phyloP scores from a whole-genome alignment of 768 basidiomycete species.

The Tulasnella calospora region DNA sequence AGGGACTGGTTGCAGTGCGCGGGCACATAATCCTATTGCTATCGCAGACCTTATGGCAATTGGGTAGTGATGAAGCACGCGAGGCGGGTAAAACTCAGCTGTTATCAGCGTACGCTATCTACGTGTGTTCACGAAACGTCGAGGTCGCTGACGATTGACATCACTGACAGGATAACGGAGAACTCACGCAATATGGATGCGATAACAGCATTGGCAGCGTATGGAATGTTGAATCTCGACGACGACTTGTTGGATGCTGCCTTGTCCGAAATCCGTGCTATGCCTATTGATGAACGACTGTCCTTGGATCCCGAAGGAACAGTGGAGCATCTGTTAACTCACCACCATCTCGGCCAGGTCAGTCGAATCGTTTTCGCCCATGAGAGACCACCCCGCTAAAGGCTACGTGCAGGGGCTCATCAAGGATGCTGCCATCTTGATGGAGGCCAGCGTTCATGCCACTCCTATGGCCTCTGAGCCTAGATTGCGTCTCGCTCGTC shows the following conservation, averaged over 20 bases:
- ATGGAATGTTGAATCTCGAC: conserved; percentile 70
- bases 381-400: not conserved
- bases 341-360: conserved; percentile 72
- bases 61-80: conserved; percentile 65
- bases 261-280: conserved; percentile 67
- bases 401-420: not conserved
- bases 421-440: not conserved
- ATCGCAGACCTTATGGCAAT: conserved; percentile 81
- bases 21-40: conserved; percentile 73
- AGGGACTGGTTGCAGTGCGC: conserved; percentile 44
- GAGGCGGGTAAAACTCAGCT: conserved; percentile 75
- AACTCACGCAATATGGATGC: conserved; percentile 77
- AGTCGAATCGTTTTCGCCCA: conserved; percentile 21
- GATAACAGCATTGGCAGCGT: conserved; percentile 79
- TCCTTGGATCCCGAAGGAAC: conserved; percentile 64
- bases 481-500: not conserved
- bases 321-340: conserved; percentile 64
- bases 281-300: conserved; percentile 61
- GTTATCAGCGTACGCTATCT: conserved; percentile 62
- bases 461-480: not conserved
- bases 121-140: conserved; percentile 8
- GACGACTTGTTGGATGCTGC: conserved; percentile 79
- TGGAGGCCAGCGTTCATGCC: conserved; percentile 6
- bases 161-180: conserved; percentile 54
- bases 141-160: conserved; percentile 15